A percentile compares a stretch with the other conserved stretches of the same genome.
These are phyloP conservation scores for Cinnamomum chago DNA, from an alignment of 164 flowering plant species.

Conservation along the genomic window DNA sequence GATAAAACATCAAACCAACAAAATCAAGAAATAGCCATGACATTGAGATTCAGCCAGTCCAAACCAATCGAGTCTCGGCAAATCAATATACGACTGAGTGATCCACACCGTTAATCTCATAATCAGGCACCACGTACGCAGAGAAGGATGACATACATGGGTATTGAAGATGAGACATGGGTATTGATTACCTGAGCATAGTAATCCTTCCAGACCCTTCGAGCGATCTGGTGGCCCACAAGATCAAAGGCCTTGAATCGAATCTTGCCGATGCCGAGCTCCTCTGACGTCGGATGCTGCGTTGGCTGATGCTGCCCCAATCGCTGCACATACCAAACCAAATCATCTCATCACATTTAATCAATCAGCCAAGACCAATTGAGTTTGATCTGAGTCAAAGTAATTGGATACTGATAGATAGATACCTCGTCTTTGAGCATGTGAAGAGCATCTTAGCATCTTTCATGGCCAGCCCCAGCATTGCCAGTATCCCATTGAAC, in stretches of 20 bases:
- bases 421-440: conserved; percentile 44
- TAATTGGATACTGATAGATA: not conserved
- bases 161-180: too few species aligned
- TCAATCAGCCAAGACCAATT: too few species aligned
- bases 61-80: too few species aligned
- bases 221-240: conserved; percentile 40
- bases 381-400: not conserved
- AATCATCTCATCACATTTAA: not conserved
- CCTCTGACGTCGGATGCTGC: conserved; percentile 31
- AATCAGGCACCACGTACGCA: not conserved
- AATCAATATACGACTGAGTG: too few species aligned
- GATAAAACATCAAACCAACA: too few species aligned
- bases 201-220: conserved; percentile 35
- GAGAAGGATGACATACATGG: not conserved
- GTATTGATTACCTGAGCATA: conserved; percentile 24
- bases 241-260: conserved; percentile 40
- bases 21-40: too few species aligned
- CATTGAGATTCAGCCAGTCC: too few species aligned
- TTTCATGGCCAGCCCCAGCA: conserved; percentile 32
- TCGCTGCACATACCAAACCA: conserved; percentile 18
- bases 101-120: too few species aligned
- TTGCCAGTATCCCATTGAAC: conserved; percentile 40
- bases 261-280: conserved; percentile 38
- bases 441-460: conserved; percentile 42
- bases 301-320: conserved; percentile 34